Base-by-base conservation (phyloP, 148 eudicot species). In the Chenopodium quinoa region DNA sequence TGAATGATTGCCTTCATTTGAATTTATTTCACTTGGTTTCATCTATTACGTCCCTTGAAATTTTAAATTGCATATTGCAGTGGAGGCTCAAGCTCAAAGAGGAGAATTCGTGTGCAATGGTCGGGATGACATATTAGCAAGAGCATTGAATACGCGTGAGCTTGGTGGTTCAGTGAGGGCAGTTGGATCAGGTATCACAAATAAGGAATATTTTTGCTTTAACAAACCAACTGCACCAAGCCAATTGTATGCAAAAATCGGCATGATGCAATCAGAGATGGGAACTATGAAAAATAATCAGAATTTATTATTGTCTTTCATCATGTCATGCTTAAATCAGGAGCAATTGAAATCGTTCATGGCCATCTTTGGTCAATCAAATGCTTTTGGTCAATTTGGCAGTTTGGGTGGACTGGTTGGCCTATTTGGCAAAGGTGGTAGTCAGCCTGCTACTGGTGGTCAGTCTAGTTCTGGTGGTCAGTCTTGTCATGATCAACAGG, bases 131-230 rank as follows among this genome's bases (percentile, higher is more conserved):
- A 71, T 71, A 12, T 19, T 71, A 71, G 48, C n/a, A 20, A 34
- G 48, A 71, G 50, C 48, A 16, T 10, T 71, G 22, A 71, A 34
- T 11, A 71, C 19, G 17, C 40, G 7, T 9, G 74, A 71, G 47
- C 74, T 37, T 34, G 74, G 74, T 71, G 74, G 74, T 31, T 34
- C 9, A 27, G 74, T 34, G 17, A 71, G 74, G 19, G 74, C 9
- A 9, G 74, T 71, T 22, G 74, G 74, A 71, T 71, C 74, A 34
- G 40, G 74, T n/a, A 44, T 71, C 22, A 71, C 74, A 31, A 71
- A 71, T 22, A 71, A 34, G 47, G 47, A 71, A 10, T 71, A 71
- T 8, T 71, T 71, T 71, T 50, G 74, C 2, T 71, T 27, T 19
- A 71, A 71, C 74, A 71, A 71, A 34, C 46, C 74, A 31, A 34